phyloP scores from a whole-genome alignment of 208 protist genomes.

The Leishmania martiniquensis region DNA sequence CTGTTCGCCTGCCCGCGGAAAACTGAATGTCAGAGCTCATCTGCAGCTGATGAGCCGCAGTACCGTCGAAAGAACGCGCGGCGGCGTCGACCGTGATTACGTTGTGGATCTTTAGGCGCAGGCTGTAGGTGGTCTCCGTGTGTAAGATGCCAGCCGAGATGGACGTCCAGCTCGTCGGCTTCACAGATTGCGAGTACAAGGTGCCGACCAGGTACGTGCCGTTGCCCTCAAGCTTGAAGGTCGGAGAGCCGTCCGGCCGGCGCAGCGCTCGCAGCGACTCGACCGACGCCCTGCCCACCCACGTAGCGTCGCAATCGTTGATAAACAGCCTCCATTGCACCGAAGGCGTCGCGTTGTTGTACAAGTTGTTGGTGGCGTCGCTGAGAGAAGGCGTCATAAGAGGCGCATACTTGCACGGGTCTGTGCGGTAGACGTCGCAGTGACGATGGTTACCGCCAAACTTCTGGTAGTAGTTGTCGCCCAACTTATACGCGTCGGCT shows the following conservation, averaged over 20 bases:
- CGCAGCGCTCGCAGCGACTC: slow-evolving; percentile 67
- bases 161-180: slow-evolving; percentile 59
- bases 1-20: slow-evolving; percentile 35
- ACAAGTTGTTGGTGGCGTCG: slow-evolving; percentile 23
- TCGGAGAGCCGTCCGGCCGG: slow-evolving; percentile 53
- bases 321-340: slow-evolving; percentile 85
- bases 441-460: slow-evolving; percentile 86
- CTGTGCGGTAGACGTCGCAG: slow-evolving; percentile 78
- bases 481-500: slow-evolving; percentile 58
- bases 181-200: slow-evolving; percentile 81
- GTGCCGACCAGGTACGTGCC: slow-evolving; percentile 61
- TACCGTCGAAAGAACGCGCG: not conserved
- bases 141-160: slow-evolving; percentile 54
- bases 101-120: slow-evolving; percentile 65
- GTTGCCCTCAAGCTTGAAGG: slow-evolving; percentile 55
- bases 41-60: slow-evolving; percentile 11
- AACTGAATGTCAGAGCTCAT: slow-evolving; percentile 66
- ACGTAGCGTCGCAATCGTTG: slow-evolving; percentile 87
- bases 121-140: slow-evolving; percentile 39
- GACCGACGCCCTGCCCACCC: slow-evolving; percentile 77
- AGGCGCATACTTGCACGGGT: slow-evolving; percentile 86
- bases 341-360: slow-evolving; percentile 21
- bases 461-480: slow-evolving; percentile 91
- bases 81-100: slow-evolving; percentile 52
- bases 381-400: slow-evolving; percentile 67